Conservation (phyloP, 2,329 filamentous ascomycete species). For the Monosporascus sp. region DNA sequence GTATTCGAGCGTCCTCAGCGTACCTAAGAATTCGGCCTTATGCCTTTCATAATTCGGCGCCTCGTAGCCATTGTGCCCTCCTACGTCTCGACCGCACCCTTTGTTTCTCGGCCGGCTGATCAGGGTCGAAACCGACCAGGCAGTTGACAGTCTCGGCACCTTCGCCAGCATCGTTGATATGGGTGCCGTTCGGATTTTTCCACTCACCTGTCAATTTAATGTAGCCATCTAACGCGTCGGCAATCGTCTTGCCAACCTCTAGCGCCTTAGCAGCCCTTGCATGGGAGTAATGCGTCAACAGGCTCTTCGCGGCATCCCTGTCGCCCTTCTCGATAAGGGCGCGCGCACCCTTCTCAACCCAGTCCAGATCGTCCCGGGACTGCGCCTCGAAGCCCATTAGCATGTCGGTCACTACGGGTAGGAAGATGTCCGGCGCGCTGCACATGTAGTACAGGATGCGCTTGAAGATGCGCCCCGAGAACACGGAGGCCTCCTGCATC, state of each 20-base stretch:
- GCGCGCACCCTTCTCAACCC: constrained; percentile 17
- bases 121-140: constrained; percentile 25
- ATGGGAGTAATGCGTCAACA: constrained; percentile 20
- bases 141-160: constrained; percentile 30
- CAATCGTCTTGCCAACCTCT: constrained; percentile 14
- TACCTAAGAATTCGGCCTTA: no score
- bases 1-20: no score
- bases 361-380: constrained; percentile 12
- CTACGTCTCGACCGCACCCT: not conserved
- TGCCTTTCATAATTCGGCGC: no score
- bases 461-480: constrained; percentile 23
- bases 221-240: constrained; percentile 17
- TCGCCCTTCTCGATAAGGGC: constrained; percentile 13
- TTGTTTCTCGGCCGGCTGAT: constrained; percentile 11
- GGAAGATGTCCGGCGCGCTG: constrained; percentile 15
- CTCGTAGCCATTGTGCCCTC: no score
- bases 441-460: constrained; percentile 25
- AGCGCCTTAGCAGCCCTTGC: constrained; percentile 16
- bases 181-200: constrained; percentile 20
- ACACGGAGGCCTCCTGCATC: constrained; percentile 21
- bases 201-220: constrained; percentile 20
- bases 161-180: constrained; percentile 27
- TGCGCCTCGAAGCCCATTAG: constrained; percentile 18
- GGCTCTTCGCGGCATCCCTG: constrained; percentile 10
- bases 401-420: constrained; percentile 20